Evolutionary conservation across 78 protist genomes (phyloP).

Genomic region (Carpediemonas membranifera): DNA sequence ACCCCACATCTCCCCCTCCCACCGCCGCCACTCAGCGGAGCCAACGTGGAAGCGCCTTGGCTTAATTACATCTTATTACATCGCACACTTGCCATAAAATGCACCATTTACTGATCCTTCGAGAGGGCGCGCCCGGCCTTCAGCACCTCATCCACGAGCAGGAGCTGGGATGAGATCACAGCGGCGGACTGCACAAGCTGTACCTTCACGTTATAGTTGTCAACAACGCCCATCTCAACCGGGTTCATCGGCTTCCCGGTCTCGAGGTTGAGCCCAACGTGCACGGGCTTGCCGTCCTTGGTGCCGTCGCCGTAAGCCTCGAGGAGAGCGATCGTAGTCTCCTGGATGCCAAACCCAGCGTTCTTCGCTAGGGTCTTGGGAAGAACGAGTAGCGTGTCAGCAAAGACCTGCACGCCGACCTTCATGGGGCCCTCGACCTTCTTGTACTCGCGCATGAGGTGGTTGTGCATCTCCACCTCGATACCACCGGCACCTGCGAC

Average conservation of each 20-base stretch:
- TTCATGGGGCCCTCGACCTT: not conserved
- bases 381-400: slow-evolving; percentile 85
- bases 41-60: too few species aligned
- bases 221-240: slow-evolving; percentile 75
- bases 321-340: slow-evolving; percentile 61
- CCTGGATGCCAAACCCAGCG: slow-evolving; percentile 84
- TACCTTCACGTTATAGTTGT: slow-evolving; percentile 84
- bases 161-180: slow-evolving; percentile 75
- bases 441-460: slow-evolving; percentile 30
- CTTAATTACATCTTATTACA: too few species aligned
- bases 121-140: slow-evolving; percentile 91
- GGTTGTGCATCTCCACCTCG: slow-evolving; percentile 60
- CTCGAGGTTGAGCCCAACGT: slow-evolving; percentile 74
- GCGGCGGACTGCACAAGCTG: slow-evolving; percentile 69
- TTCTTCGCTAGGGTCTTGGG: slow-evolving; percentile 92
- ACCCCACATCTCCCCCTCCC: too few species aligned
- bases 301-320: slow-evolving; percentile 37
- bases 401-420: slow-evolving; percentile 68
- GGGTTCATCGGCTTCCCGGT: slow-evolving; percentile 86
- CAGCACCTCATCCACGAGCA: slow-evolving; percentile 94
- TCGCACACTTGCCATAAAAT: too few species aligned
- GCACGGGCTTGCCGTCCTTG: slow-evolving; percentile 48
- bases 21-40: too few species aligned
- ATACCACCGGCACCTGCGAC: slow-evolving; percentile 94
- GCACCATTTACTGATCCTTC: too few species aligned